Evolutionary conservation across 164 flowering plant species (phyloP).

Genomic region (Dillenia suffruticosa): DNA sequence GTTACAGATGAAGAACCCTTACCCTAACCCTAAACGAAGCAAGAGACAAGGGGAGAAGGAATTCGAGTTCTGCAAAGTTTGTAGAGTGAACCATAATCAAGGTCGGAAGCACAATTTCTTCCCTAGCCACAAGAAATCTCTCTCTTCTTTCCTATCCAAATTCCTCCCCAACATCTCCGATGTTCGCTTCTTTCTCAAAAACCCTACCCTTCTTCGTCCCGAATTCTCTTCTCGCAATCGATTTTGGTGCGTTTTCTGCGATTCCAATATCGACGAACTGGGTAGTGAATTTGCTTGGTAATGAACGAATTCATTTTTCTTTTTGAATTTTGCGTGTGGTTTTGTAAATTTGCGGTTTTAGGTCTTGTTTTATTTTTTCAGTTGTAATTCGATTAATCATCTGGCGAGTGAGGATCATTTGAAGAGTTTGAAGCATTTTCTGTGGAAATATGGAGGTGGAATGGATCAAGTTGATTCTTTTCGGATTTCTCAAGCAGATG

Average conservation of each 20-base stretch:
- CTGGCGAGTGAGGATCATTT: constrained; percentile 65
- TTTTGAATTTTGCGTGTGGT: background rate
- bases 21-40: too few relatives aligned
- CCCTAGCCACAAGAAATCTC: constrained; percentile 59
- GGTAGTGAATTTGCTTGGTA: constrained; percentile 65
- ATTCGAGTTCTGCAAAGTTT: constrained; percentile 83
- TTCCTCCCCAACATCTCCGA: constrained; percentile 60
- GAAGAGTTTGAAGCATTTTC: constrained; percentile 61
- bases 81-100: constrained; percentile 66
- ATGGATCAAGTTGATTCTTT: constrained; percentile 54
- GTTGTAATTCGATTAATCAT: constrained; percentile 69
- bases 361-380: constrained; percentile 14
- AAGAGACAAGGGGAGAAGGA: constrained; percentile 14
- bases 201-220: constrained; percentile 49
- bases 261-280: constrained; percentile 45
- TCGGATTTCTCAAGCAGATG: constrained; percentile 51
- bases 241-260: constrained; percentile 93
- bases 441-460: constrained; percentile 73
- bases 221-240: constrained; percentile 50
- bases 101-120: constrained; percentile 77
- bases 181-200: constrained; percentile 54
- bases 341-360: background rate
- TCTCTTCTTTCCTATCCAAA: constrained; percentile 58
- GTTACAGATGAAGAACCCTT: background rate
- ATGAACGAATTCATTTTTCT: background rate